Conservation (phyloP, 2,329 filamentous ascomycete species). For the Aphanocladium album region DNA sequence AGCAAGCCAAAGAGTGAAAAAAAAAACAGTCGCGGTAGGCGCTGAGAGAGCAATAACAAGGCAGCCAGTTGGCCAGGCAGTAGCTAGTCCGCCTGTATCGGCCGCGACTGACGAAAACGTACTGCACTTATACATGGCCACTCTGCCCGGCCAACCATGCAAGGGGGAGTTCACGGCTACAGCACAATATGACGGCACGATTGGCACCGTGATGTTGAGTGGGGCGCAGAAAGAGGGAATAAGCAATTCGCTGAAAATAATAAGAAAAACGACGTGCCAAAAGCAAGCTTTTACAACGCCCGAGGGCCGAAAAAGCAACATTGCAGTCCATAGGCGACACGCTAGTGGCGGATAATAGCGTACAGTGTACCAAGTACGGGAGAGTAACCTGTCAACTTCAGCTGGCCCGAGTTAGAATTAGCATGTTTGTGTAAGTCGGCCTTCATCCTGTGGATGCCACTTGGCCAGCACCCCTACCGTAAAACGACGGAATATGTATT, state of each 20-base stretch:
- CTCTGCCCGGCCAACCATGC: not conserved
- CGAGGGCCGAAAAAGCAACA: not conserved
- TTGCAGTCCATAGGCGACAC: not conserved
- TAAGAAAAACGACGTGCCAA: not conserved
- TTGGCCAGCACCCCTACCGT: not conserved
- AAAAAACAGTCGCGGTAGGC: not conserved
- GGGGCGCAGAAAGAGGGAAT: not conserved
- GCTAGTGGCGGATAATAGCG: not conserved
- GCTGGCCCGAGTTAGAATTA: not conserved
- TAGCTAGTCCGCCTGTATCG: no score
- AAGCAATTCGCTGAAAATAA: not conserved
- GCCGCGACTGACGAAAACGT: not conserved
- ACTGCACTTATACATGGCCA: not conserved
- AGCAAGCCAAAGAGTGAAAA: not conserved
- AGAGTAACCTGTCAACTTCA: not conserved
- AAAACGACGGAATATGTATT: not conserved
- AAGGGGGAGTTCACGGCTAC: not conserved
- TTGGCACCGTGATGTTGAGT: not conserved
- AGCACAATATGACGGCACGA: not conserved
- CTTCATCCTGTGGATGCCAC: not conserved
- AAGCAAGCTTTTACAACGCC: not conserved
- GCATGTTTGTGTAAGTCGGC: not conserved
- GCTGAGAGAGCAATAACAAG: not conserved
- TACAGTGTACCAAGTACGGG: not conserved
- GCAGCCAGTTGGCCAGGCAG: not conserved